Base-by-base conservation (phyloP, 2,329 filamentous ascomycete genomes). In the Diaporthe ilicicola region DNA sequence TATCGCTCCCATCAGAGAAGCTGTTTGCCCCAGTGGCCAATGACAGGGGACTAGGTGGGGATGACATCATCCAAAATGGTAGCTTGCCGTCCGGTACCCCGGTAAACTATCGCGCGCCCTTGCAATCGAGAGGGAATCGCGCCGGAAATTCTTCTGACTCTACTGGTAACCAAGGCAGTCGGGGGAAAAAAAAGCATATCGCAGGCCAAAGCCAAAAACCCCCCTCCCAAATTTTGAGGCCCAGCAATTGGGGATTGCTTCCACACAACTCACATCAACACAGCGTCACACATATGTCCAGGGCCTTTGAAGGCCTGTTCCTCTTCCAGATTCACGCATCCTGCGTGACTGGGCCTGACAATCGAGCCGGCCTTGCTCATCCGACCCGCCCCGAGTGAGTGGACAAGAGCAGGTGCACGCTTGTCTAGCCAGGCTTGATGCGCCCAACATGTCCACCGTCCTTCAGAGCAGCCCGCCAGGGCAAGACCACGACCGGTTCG, bases 401-500 rank as follows among this genome's bases (percentile, higher is more conserved):
- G 19, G 44, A 34, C 37, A 39, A 42, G 68, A 53, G n/a, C 67
- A 55, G 54, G 19, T 53, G 42, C n/a, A 67, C 34, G 39, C 51
- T 29, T 37, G 53, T n/a, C 17, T 46, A 51, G 32, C 53, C 53
- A 39, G 22, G 34, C 46, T 54, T 70, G 54, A 44, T 69, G 64
- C 64, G 59, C 51, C 37, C 19, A 24, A 53, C 34, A 73, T 73
- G 71, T 51, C 71, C 27, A 71, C 67, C 56, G 55, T 48, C 24
- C 55, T 71, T 42, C 44, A 66, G 37, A 62, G 75, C 51, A 75
- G 72, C 73, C 73, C 75, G 59, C 70, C 70, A 50, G 80, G 77
- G 64, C 82, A 82, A 61, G 77, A 81, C 73, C 81, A 82, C 76
- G 79, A 84, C 74, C 80, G 79, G 75, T 77, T 82, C 72, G 70